Evolutionary conservation across 306 rosid species (phyloP), one percentile per base, ranked within the genome.

Genomic region (Cyamopsis tetragonoloba): DNA sequence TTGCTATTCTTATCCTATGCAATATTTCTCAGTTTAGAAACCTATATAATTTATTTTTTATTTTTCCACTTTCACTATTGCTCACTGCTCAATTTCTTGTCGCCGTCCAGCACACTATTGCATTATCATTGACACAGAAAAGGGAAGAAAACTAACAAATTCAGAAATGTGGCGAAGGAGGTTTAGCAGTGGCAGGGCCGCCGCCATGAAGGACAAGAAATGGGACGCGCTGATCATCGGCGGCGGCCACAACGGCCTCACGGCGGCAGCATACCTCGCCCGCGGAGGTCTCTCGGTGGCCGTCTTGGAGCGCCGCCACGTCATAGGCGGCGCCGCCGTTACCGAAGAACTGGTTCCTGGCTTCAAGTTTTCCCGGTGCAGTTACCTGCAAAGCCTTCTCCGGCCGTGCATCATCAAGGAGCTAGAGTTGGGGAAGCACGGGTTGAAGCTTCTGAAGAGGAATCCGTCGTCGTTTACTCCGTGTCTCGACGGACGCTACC

Each of bases 211-310:
- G 76, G 75, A 76, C 44, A 85, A 79, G 81, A 89, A 86, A 78
- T 93, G 97, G 97, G 98, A 93, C 77, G 97, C 96, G 32, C 77
- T 93, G 5, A 43, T 93, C 26, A 78, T 93, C 65, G 98, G 98
- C 54, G 98, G 90, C 4, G 97, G 95, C 84, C 98, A 93, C 79
- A 93, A 93, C 77, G 98, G 98, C 58, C 84, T 93, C 72, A 88
- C 91, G 0, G 89, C 97, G 0, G 97, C 98, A n/a, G 89, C 98
- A 1, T 93, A 93, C 67, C 89, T 93, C 13, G 92, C 96, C 19
- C 97, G 96, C 0, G 88, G 68, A 4, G 97, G 95, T 11, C 97
- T 89, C 51, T 89, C 96, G n/a, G 96, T 87, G 18, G 96, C 89
- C 0, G 98, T 92, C 39, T 93, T 92, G 30, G 98, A 92, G 74